Conservation (phyloP, 2,329 filamentous ascomycete genomes). For the Colletotrichum brevisporum region DNA sequence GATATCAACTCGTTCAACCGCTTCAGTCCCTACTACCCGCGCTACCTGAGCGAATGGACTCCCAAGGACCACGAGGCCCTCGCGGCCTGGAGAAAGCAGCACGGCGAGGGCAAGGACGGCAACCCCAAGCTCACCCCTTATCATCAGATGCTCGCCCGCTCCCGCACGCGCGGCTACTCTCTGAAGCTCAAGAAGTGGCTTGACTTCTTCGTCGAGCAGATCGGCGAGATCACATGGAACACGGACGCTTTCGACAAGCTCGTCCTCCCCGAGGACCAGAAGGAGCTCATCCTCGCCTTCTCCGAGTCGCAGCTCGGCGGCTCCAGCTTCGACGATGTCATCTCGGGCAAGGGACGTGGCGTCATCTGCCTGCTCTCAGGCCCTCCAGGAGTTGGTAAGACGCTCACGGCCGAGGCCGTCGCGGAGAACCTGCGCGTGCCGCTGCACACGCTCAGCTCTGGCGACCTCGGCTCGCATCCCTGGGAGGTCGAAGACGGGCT, state of each 20-base stretch:
- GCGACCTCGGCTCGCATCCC: conserved; percentile 78
- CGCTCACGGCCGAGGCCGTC: conserved; percentile 63
- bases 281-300: conserved; percentile 66
- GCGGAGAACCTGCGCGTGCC: conserved; percentile 64
- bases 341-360: conserved; percentile 65
- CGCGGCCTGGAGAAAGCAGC: conserved; percentile 43
- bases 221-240: conserved; percentile 63
- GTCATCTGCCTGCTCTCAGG: conserved; percentile 65
- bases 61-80: conserved; percentile 50
- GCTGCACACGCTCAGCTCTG: conserved; percentile 69
- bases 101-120: conserved; percentile 46
- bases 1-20: conserved; percentile 55
- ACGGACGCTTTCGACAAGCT: conserved; percentile 63
- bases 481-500: conserved; percentile 76
- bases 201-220: conserved; percentile 63
- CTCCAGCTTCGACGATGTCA: conserved; percentile 65
- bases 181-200: conserved; percentile 64
- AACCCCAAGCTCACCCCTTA: conserved; percentile 48
- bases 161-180: conserved; percentile 60
- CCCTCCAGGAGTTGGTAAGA: conserved; percentile 65
- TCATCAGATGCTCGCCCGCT: conserved; percentile 51
- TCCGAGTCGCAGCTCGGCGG: conserved; percentile 62
- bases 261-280: conserved; percentile 63
- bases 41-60: conserved; percentile 50
- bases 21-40: conserved; percentile 50